These are phyloP conservation scores for Penicillium sp. DNA, from an alignment of 2,329 filamentous ascomycete genomes.

Conservation along the genomic window DNA sequence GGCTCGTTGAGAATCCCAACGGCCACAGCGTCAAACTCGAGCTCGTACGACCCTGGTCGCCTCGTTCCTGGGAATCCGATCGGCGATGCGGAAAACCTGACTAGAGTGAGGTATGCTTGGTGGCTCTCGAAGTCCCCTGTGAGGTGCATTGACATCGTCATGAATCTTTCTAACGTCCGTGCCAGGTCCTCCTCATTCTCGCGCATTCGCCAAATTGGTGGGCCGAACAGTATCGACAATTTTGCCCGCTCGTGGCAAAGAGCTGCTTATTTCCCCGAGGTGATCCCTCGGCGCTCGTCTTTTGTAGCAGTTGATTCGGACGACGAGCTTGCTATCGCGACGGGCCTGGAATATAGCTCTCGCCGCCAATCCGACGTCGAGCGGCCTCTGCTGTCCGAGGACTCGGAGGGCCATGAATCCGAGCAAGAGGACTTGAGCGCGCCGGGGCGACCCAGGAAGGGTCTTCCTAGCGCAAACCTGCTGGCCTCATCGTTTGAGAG, in stretches of 20 bases:
- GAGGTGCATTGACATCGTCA: neutral
- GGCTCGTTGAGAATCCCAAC: constrained; percentile 13
- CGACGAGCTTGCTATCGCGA: constrained; percentile 43
- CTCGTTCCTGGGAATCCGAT: constrained; percentile 12
- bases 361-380: constrained; percentile 30
- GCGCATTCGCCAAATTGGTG: constrained; percentile 69
- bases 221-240: constrained; percentile 90
- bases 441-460: constrained; percentile 19
- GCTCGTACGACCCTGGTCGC: constrained; percentile 20
- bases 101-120: constrained; percentile 17
- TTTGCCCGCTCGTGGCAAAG: constrained; percentile 92
- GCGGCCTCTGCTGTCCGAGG: constrained; percentile 31
- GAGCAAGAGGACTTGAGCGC: constrained; percentile 12
- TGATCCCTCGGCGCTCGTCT: constrained; percentile 75
- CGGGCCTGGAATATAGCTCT: constrained; percentile 22
- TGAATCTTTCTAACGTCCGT: constrained; percentile 9
- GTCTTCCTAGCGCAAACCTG: constrained; percentile 20
- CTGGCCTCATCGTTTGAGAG: constrained; percentile 64
- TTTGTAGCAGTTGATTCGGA: constrained; percentile 64
- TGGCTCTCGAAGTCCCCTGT: neutral
- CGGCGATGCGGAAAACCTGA: constrained; percentile 15
- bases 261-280: constrained; percentile 83
- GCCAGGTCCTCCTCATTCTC: constrained; percentile 43
- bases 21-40: constrained; percentile 12
- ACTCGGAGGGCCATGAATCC: constrained; percentile 30